phyloP scores from a whole-genome alignment of 164 flowering plant genomes.

The Saururus chinensis region DNA sequence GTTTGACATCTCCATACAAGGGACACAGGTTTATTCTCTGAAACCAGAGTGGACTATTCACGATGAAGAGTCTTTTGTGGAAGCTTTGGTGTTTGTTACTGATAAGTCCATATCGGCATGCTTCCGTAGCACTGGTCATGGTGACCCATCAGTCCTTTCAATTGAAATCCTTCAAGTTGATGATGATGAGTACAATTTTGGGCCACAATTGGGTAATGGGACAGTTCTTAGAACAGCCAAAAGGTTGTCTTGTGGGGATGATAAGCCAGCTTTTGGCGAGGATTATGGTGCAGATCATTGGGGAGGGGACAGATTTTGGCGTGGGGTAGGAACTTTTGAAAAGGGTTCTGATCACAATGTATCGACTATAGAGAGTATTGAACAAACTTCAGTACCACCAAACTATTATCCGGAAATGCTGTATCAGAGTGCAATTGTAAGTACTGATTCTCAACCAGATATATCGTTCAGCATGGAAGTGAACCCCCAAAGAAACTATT shows the following conservation, averaged over 20 bases:
- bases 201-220: slow-evolving; percentile 49
- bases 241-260: slow-evolving; percentile 57
- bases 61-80: slow-evolving; percentile 66
- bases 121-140: slow-evolving; percentile 97
- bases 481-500: slow-evolving; percentile 81
- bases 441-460: slow-evolving; percentile 56
- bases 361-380: slow-evolving; percentile 38
- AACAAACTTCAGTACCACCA: slow-evolving; percentile 47
- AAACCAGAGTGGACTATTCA: slow-evolving; percentile 71
- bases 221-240: slow-evolving; percentile 55
- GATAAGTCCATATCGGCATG: slow-evolving; percentile 72
- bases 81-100: slow-evolving; percentile 52
- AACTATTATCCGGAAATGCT: slow-evolving; percentile 82
- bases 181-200: slow-evolving; percentile 59
- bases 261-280: slow-evolving; percentile 53
- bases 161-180: slow-evolving; percentile 89
- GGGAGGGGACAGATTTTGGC: slow-evolving; percentile 98
- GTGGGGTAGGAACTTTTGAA: slow-evolving; percentile 36
- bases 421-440: slow-evolving; percentile 60
- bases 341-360: slow-evolving; percentile 32
- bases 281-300: slow-evolving; percentile 64
- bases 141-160: slow-evolving; percentile 84
- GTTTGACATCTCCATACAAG: slow-evolving; percentile 86
- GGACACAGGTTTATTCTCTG: slow-evolving; percentile 64
- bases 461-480: slow-evolving; percentile 66